Evolutionary conservation across 163 green algal species (phyloP).

Genomic region (Trebouxia gelatinosa): DNA sequence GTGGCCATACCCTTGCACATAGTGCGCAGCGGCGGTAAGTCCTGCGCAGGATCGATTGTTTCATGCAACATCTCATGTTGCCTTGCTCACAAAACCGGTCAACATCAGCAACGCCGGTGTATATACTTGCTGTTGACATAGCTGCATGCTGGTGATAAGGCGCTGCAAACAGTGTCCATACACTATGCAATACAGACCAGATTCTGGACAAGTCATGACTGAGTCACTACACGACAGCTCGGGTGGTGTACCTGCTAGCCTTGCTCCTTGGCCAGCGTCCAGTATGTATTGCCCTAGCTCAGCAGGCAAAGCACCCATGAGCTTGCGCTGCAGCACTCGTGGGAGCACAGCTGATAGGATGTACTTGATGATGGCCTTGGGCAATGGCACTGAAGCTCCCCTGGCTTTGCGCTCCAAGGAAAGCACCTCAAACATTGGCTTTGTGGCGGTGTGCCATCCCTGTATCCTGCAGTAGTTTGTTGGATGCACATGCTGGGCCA

Average conservation of each 20-base stretch:
- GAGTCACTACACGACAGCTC: not conserved
- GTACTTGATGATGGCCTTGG: slow-evolving; percentile 56
- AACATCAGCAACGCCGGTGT: no score
- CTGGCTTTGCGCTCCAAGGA: slow-evolving; percentile 49
- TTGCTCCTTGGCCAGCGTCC: slow-evolving; percentile 36
- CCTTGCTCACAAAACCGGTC: no score
- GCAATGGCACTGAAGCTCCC: slow-evolving; percentile 68
- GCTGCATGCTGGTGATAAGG: no score
- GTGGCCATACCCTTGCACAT: no score
- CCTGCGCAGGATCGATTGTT: no score
- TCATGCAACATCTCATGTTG: no score
- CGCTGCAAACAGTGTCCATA: no score
- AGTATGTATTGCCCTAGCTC: slow-evolving; percentile 68
- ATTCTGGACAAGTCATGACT: no score
- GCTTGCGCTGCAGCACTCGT: slow-evolving; percentile 50
- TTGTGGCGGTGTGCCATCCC: slow-evolving; percentile 45
- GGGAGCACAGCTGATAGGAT: slow-evolving; percentile 58
- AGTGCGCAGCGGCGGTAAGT: no score
- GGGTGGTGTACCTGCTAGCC: slow-evolving; percentile 23
- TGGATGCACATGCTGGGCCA: no score
- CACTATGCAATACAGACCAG: no score
- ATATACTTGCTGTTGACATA: no score
- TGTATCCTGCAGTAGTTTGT: slow-evolving; percentile 36
- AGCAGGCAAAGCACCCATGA: slow-evolving; percentile 52
- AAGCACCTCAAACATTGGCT: slow-evolving; percentile 59